Evolutionary conservation across 1,284 basidiomycete species (phyloP).

Genomic region (Apiotrichum brassicae): DNA sequence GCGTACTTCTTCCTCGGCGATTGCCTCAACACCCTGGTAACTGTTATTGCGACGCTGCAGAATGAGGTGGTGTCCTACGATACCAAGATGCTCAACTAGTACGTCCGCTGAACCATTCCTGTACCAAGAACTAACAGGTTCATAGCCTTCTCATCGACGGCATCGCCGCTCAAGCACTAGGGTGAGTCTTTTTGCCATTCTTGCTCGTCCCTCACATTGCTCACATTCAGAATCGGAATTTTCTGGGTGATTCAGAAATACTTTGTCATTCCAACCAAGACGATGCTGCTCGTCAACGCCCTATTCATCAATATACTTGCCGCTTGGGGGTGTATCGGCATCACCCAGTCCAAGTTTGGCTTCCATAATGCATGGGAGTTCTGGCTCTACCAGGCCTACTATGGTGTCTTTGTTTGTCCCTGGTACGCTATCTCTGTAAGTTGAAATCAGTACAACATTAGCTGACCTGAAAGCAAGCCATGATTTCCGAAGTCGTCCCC

Average conservation of each 20-base stretch:
- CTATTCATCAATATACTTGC: slow-evolving; percentile 37
- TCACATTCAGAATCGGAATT: slow-evolving; percentile 47
- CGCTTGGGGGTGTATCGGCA: slow-evolving; percentile 38
- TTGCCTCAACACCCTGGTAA: slow-evolving; percentile 55
- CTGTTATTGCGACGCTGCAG: slow-evolving; percentile 70
- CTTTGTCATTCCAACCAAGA: slow-evolving; percentile 64
- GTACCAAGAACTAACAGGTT: not conserved
- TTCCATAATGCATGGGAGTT: slow-evolving; percentile 26
- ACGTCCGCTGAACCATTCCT: not conserved
- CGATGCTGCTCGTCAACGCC: slow-evolving; percentile 48
- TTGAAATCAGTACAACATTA: not conserved
- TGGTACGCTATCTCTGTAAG: slow-evolving; percentile 18
- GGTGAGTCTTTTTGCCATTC: slow-evolving; percentile 49
- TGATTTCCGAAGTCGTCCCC: slow-evolving; percentile 27
- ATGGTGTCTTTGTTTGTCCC: slow-evolving; percentile 49
- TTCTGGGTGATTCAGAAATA: slow-evolving; percentile 73
- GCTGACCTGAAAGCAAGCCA: slow-evolving; percentile 53
- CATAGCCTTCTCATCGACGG: slow-evolving; percentile 64
- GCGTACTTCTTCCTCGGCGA: slow-evolving; percentile 53
- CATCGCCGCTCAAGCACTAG: slow-evolving; percentile 64
- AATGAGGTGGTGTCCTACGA: slow-evolving; percentile 55
- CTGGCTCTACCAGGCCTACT: slow-evolving; percentile 59
- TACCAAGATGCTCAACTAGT: slow-evolving; percentile 38
- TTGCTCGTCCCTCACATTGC: no score
- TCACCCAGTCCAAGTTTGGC: slow-evolving; percentile 16